A percentile compares a stretch with the other conserved stretches of the same genome.
These are phyloP conservation scores for Phaffia rhodozyma DNA, from an alignment of 1,284 basidiomycete genomes.

Conservation along the genomic window DNA sequence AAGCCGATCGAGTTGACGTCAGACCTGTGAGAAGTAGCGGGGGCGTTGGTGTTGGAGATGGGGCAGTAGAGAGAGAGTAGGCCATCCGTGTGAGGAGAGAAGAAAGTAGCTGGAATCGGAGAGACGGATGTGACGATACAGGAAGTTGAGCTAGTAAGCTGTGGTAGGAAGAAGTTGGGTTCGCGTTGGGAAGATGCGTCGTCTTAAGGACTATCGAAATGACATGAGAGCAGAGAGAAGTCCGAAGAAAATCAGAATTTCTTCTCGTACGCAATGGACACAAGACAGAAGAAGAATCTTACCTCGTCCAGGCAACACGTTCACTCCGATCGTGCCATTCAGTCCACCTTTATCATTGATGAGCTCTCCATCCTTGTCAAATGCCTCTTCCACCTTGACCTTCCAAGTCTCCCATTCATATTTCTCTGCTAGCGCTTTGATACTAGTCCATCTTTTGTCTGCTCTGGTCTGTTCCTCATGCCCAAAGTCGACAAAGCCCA, in stretches of 20 bases:
- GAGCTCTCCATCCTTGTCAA: conserved; percentile 3
- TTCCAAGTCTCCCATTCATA: conserved; percentile 7
- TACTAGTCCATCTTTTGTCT: not conserved
- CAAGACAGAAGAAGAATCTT: no score
- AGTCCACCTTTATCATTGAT: not conserved
- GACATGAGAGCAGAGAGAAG: not conserved
- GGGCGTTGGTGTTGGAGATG: conserved; percentile 65
- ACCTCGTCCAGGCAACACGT: conserved; percentile 3
- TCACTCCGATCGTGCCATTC: not conserved
- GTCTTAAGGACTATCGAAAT: conserved; percentile 1
- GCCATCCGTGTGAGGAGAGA: conserved; percentile 62
- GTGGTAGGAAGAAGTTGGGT: conserved; percentile 31
- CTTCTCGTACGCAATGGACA: no score
- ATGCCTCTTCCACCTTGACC: conserved; percentile 14
- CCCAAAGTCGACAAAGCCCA: conserved; percentile 17
- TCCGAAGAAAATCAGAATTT: no score
- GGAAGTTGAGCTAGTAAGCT: conserved; percentile 58
- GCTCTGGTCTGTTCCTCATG: not conserved
- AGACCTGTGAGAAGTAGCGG: conserved; percentile 39
- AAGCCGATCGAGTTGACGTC: conserved; percentile 8
- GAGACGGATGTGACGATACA: conserved; percentile 58
- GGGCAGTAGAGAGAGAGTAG: conserved; percentile 48
- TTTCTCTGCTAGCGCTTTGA: not conserved
- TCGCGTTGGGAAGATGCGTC: conserved; percentile 19
- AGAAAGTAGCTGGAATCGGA: conserved; percentile 50